phyloP scores from a whole-genome alignment of 106 monocot genomes.

The Alisma plantagoaquatica region DNA sequence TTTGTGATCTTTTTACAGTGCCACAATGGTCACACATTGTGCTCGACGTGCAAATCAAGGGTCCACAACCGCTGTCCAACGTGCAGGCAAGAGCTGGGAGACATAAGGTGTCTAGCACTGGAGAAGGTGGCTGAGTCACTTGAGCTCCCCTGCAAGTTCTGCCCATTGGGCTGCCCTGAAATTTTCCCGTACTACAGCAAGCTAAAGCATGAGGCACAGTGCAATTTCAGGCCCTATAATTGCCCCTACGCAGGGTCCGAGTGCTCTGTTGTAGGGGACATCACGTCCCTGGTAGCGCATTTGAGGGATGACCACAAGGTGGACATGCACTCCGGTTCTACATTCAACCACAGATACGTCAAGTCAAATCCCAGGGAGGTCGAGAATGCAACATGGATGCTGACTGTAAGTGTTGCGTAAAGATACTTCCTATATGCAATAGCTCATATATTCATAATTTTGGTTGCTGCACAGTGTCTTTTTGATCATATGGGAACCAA shows the following conservation, averaged over 20 bases:
- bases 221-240: slow-evolving; percentile 1
- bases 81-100: slow-evolving; percentile 6
- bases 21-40: slow-evolving; percentile 10
- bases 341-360: slow-evolving; percentile 10
- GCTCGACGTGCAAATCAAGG: slow-evolving; percentile 2
- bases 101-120: slow-evolving; percentile 2
- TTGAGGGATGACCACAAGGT: too few relatives aligned
- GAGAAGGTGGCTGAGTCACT: too few relatives aligned
- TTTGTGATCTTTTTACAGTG: slow-evolving; percentile 8
- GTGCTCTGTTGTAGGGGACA: slow-evolving; percentile 3
- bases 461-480: too few relatives aligned
- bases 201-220: slow-evolving; percentile 6
- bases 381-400: slow-evolving; percentile 9
- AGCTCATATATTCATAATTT: too few relatives aligned
- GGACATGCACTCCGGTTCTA: slow-evolving; percentile 9
- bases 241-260: slow-evolving; percentile 11
- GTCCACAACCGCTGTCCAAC: slow-evolving; percentile 8
- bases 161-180: not conserved
- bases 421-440: too few relatives aligned
- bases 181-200: too few relatives aligned
- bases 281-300: slow-evolving; percentile 4
- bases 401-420: slow-evolving; percentile 3
- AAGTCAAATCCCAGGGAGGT: slow-evolving; percentile 8
- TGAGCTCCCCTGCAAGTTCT: slow-evolving; percentile 7
- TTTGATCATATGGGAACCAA: too few relatives aligned